Conservation (phyloP, 257 asterid species). For the Plantago elongata region DNA sequence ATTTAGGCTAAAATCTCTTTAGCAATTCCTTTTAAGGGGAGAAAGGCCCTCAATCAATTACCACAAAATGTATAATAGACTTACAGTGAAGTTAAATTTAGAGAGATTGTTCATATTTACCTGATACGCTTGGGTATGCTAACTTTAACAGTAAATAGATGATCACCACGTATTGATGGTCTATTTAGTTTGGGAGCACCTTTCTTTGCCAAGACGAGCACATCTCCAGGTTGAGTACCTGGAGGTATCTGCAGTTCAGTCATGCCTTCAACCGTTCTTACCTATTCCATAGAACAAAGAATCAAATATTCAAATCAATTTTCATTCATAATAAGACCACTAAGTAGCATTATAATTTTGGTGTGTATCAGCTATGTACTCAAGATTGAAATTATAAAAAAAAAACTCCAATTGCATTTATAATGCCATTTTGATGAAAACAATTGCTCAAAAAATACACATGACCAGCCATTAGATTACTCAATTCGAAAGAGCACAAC, state of each 20-base stretch:
- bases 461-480: too few relatives aligned
- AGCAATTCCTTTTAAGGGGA: too few relatives aligned
- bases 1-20: too few relatives aligned
- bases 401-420: too few relatives aligned
- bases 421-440: too few relatives aligned
- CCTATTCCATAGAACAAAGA: conserved; percentile 40
- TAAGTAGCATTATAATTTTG: conserved; percentile 3
- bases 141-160: conserved; percentile 81
- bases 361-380: conserved; percentile 7
- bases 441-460: too few relatives aligned
- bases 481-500: too few relatives aligned
- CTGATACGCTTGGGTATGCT: conserved; percentile 86
- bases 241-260: conserved; percentile 91
- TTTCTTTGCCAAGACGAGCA: conserved; percentile 90
- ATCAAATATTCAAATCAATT: conserved; percentile 1
- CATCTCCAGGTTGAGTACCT: conserved; percentile 98
- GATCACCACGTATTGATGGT: conserved; percentile 98
- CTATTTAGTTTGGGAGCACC: conserved; percentile 94
- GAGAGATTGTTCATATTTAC: conserved; percentile 28
- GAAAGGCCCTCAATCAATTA: too few relatives aligned
- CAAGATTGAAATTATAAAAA: background rate
- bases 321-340: conserved; percentile 5
- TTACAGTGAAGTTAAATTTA: background rate
- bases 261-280: conserved; percentile 92
- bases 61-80: too few relatives aligned